phyloP scores from a whole-genome alignment of 2,329 filamentous ascomycete genomes.

The Exophiala sideris region DNA sequence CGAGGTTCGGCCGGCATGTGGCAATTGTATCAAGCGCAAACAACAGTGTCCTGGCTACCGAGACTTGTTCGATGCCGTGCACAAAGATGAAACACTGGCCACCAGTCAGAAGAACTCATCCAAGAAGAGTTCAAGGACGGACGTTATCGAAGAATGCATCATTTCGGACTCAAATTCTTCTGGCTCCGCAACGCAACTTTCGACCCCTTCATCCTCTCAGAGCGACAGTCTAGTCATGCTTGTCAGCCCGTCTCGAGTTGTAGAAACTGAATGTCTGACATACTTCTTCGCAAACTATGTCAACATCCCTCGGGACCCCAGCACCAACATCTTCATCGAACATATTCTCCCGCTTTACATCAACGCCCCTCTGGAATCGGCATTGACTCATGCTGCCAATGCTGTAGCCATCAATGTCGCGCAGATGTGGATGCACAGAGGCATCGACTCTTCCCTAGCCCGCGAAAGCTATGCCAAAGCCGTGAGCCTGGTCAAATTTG shows the following conservation, averaged over 20 bases:
- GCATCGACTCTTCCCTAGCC: slow-evolving; percentile 12
- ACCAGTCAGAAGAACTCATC: slow-evolving; percentile 3
- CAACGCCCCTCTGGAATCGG: slow-evolving; percentile 9
- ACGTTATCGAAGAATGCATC: background rate
- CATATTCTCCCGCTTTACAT: slow-evolving; percentile 20
- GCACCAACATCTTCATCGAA: slow-evolving; percentile 23
- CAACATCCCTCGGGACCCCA: slow-evolving; percentile 21
- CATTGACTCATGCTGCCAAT: slow-evolving; percentile 12
- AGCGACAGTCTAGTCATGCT: slow-evolving; percentile 1
- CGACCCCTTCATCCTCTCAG: background rate
- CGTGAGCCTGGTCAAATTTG: slow-evolving; percentile 7
- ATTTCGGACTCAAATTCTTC: no score
- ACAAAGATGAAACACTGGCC: slow-evolving; percentile 16
- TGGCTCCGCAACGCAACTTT: background rate
- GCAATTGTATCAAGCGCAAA: slow-evolving; percentile 19
- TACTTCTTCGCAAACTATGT: slow-evolving; percentile 25
- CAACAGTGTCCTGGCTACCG: slow-evolving; percentile 19
- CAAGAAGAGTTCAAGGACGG: slow-evolving; percentile 1
- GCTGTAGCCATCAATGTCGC: slow-evolving; percentile 19
- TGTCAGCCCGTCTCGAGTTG: slow-evolving; percentile 10
- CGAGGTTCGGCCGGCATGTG: slow-evolving; percentile 16
- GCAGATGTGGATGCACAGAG: slow-evolving; percentile 18
- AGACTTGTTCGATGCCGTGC: slow-evolving; percentile 16
- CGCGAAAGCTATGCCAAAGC: slow-evolving; percentile 14
- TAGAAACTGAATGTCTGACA: slow-evolving; percentile 12